Evolutionary conservation across 2,329 filamentous ascomycete genomes (phyloP), one percentile per base, ranked within the genome.

Genomic region (Amylocarpus encephaloides): DNA sequence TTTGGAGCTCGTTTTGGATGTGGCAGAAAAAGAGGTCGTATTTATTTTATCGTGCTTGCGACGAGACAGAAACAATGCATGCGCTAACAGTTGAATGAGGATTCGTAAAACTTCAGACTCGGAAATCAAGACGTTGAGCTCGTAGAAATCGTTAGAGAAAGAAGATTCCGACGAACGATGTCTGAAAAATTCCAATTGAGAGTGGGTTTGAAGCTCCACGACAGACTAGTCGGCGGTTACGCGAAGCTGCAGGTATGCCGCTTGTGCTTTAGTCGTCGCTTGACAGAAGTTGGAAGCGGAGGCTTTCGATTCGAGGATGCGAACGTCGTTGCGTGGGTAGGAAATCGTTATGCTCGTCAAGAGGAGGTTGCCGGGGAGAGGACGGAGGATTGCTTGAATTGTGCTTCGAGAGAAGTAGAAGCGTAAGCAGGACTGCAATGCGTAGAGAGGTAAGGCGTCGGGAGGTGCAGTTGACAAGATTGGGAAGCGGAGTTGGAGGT

Each of bases 101-200:
- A 59, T 50, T 62, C 56, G 58, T 62, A 52, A 59, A 62, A 57
- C 50, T 53, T 53, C 52, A 56, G 54, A 59, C 53, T 63, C 53
- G 55, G 56, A 63, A 55, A 59, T 49, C 53, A 60, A 57, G 63
- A 68, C 68, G 67, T 71, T 64, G 66, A 64, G 63, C 61, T 71
- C 69, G 68, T 71, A 64, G 67, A 67, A 66, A 64, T 71, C 69
- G 67, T 71, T 65, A 71, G 59, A 60, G 46, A 50, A 39, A 55
- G 52, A 59, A 54, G 44, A 53, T 55, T 50, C 54, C 58, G 58
- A 53, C 61, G 62, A 59, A 56, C 48, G 54, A 60, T 60, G 60
- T 62, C 58, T 55, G 57, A 59, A 53, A 26, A 26, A 63, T 60
- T 61, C 56, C 64, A 64, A 65, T 64, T 63, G 63, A 50, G 58